These are phyloP conservation scores for Babesia microti DNA, from an alignment of 169 alveolate species.

Conservation along the genomic window DNA sequence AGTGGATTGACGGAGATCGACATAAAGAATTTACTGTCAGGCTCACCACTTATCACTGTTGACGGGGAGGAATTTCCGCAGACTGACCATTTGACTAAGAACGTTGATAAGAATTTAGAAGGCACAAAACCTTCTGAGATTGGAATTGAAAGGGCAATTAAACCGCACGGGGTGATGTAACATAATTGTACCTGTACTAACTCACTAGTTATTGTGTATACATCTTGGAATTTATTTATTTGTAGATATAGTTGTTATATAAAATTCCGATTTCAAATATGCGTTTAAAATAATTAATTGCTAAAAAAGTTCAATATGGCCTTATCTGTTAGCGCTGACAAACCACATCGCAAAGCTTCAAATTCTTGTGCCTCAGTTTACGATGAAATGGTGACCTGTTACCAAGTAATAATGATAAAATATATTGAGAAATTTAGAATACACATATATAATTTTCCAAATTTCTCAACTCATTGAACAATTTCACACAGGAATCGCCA, in stretches of 20 bases:
- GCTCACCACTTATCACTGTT: no score
- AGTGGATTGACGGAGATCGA: constrained; percentile 25
- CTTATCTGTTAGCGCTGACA: constrained; percentile 48
- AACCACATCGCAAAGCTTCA: constrained; percentile 67
- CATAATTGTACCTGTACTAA: background rate
- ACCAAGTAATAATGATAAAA: constrained; percentile 24
- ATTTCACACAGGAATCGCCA: constrained; percentile 25
- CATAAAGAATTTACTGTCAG: constrained; percentile 21
- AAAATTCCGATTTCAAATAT: no score
- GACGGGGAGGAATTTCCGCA: constrained; percentile 11
- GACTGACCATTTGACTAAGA: background rate
- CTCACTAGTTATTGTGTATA: no score
- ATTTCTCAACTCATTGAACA: background rate
- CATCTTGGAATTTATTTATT: no score
- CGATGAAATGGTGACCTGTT: constrained; percentile 63
- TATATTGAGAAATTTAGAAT: background rate
- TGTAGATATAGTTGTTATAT: no score
- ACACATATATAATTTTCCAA: background rate
- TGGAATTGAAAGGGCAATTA: background rate
- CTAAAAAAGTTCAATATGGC: constrained; percentile 14
- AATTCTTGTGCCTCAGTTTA: constrained; percentile 60
- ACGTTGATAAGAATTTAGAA: constrained; percentile 26
- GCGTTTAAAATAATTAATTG: no score
- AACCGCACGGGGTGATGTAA: constrained; percentile 5
- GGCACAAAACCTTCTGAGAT: constrained; percentile 4